phyloP scores from a whole-genome alignment of 768 basidiomycete genomes.

The Russula compacta region DNA sequence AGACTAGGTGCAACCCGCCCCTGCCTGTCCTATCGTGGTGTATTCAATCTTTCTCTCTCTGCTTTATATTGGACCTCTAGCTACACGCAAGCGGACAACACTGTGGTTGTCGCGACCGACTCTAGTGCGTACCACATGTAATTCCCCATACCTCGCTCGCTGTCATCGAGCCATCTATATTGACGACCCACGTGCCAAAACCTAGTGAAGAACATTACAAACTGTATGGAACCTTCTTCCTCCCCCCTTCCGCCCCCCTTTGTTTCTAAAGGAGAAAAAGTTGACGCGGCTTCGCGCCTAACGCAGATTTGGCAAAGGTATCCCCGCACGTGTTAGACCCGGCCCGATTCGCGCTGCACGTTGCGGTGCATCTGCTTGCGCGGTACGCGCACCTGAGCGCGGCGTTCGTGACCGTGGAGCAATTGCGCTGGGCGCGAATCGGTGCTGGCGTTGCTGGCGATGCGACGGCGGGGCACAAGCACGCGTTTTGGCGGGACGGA shows the following conservation, averaged over 20 bases:
- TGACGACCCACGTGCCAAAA: neutral
- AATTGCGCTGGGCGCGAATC: constrained; percentile 81
- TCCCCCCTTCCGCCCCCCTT: neutral
- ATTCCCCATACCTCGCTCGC: neutral
- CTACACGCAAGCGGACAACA: constrained; percentile 86
- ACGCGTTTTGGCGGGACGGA: constrained; percentile 83
- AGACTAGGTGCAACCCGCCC: constrained; percentile 43
- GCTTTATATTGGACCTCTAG: constrained; percentile 28
- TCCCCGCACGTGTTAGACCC: constrained; percentile 81
- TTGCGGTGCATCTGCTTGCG: constrained; percentile 73
- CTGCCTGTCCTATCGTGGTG: no score
- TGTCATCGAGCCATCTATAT: neutral
- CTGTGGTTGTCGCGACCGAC: constrained; percentile 84
- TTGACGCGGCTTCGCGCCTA: neutral
- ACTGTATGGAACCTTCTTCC: constrained; percentile 23
- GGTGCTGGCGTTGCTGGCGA: constrained; percentile 29
- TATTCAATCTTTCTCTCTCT: neutral
- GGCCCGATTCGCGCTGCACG: constrained; percentile 80
- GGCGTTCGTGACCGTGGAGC: constrained; percentile 61
- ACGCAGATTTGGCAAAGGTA: constrained; percentile 71
- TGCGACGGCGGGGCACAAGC: constrained; percentile 46
- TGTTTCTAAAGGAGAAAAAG: neutral
- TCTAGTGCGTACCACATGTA: constrained; percentile 33
- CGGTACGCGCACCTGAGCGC: constrained; percentile 72
- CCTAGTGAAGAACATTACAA: constrained; percentile 34